Conservation (phyloP, 2,329 filamentous ascomycete genomes). For the Alternaria triticimaculans region DNA sequence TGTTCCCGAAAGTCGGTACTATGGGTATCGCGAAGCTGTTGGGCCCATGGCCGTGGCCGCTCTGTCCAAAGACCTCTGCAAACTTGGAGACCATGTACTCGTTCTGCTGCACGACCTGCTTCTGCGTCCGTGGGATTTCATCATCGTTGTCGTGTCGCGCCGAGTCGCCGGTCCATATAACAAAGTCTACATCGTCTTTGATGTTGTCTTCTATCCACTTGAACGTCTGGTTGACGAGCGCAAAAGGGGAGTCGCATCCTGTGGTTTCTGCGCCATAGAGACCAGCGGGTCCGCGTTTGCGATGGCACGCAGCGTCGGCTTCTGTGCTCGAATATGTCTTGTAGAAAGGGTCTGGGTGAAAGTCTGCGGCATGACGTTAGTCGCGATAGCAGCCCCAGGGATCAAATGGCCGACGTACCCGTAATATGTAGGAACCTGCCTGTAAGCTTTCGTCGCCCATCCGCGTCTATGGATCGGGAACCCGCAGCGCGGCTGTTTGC, state of each 20-base stretch:
- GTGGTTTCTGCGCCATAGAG: constrained; percentile 84
- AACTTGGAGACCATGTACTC: constrained; percentile 77
- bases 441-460: constrained; percentile 40
- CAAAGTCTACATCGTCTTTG: constrained; percentile 82
- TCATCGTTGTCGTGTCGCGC: constrained; percentile 90
- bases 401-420: constrained; percentile 60
- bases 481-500: constrained; percentile 13
- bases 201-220: constrained; percentile 83
- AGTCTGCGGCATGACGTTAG: constrained; percentile 63
- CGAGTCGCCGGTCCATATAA: constrained; percentile 91
- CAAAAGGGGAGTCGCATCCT: constrained; percentile 83
- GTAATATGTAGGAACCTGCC: constrained; percentile 89
- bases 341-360: constrained; percentile 92
- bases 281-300: constrained; percentile 76
- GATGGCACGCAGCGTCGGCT: constrained; percentile 76
- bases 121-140: constrained; percentile 73
- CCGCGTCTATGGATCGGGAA: constrained; percentile 14
- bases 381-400: background rate
- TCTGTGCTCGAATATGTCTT: constrained; percentile 76
- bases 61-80: constrained; percentile 69
- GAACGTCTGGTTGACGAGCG: constrained; percentile 86
- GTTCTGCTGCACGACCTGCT: constrained; percentile 82
- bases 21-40: constrained; percentile 75
- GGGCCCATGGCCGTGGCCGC: constrained; percentile 54
- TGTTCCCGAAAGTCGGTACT: constrained; percentile 92